phyloP scores from a whole-genome alignment of 78 protist genomes.

The Parvularia atlantis region DNA sequence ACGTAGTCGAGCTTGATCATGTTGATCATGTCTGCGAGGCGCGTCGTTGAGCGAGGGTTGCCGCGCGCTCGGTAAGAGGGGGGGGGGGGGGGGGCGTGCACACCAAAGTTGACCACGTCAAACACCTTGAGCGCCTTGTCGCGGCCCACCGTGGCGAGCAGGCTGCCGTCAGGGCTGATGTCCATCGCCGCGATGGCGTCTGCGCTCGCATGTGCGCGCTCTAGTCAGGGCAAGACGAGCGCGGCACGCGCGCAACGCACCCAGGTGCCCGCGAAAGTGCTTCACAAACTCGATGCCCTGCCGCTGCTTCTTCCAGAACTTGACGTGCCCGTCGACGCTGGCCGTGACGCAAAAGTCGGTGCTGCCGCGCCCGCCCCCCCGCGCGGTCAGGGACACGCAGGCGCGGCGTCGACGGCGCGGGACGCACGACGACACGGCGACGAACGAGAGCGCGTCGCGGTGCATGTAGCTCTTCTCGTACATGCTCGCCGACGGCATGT shows the following conservation, averaged over 20 bases:
- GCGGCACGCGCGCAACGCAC: neutral
- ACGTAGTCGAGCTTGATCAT: slow-evolving; percentile 43
- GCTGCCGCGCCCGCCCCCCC: slow-evolving; percentile 1
- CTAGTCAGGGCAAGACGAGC: neutral
- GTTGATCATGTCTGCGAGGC: slow-evolving; percentile 75
- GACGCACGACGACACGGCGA: neutral
- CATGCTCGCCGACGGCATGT: slow-evolving; percentile 57
- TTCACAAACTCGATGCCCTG: slow-evolving; percentile 82
- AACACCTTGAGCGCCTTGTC: slow-evolving; percentile 71
- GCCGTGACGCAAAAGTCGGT: slow-evolving; percentile 72
- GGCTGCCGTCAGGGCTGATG: slow-evolving; percentile 46
- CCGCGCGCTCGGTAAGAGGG: no score
- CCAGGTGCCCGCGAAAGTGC: slow-evolving; percentile 71
- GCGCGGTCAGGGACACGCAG: neutral
- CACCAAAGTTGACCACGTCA: slow-evolving; percentile 68
- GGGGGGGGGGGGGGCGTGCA: neutral
- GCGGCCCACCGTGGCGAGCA: slow-evolving; percentile 37
- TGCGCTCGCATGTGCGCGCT: neutral
- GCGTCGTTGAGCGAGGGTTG: no score
- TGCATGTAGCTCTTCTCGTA: slow-evolving; percentile 89
- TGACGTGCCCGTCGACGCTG: slow-evolving; percentile 75
- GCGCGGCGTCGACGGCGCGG: no score
- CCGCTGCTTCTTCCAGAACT: slow-evolving; percentile 84
- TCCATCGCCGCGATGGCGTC: slow-evolving; percentile 32
- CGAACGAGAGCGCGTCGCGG: slow-evolving; percentile 37